Percentiles rank a stretch among this genome's conserved stretches.
phyloP scores from a whole-genome alignment of 2,329 filamentous ascomycete genomes.

The Penicillium freii region DNA sequence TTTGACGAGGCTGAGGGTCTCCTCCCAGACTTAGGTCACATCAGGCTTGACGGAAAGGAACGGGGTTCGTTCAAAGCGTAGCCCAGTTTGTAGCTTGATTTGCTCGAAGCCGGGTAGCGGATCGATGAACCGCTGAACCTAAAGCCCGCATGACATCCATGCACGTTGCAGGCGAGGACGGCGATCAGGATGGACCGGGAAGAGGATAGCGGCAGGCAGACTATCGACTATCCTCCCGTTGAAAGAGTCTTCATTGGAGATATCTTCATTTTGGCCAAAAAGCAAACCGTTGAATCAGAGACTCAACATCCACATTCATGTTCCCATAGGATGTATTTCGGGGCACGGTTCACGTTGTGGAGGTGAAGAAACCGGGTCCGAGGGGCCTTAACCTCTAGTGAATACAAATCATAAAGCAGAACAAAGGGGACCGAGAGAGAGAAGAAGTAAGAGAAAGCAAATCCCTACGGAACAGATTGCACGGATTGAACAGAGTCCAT shows the following conservation, averaged over 20 bases:
- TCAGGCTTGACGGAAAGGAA: constrained; percentile 16
- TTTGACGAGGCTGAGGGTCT: neutral
- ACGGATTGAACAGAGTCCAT: neutral
- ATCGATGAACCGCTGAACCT: constrained; percentile 37
- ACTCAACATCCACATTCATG: neutral
- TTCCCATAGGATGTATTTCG: neutral
- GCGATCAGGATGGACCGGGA: constrained; percentile 22
- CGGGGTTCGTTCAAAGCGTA: constrained; percentile 9
- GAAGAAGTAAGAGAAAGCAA: constrained; percentile 5
- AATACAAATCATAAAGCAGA: constrained; percentile 3
- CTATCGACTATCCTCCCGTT: neutral
- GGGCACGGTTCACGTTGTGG: neutral
- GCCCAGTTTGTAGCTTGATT: constrained; percentile 15
- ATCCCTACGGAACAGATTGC: constrained; percentile 14
- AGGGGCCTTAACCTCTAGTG: neutral
- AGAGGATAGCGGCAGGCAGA: constrained; percentile 19
- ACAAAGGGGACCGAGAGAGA: neutral
- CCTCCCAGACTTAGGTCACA: constrained; percentile 6
- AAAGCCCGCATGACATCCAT: constrained; percentile 36
- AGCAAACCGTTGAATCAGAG: constrained; percentile 4
- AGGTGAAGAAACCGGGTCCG: constrained; percentile 7
- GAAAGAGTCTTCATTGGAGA: neutral
- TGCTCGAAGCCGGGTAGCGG: constrained; percentile 30
- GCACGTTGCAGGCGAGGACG: constrained; percentile 13
- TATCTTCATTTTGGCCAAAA: neutral